phyloP scores from a whole-genome alignment of 2,329 filamentous ascomycete genomes.

The Claviceps monticola region DNA sequence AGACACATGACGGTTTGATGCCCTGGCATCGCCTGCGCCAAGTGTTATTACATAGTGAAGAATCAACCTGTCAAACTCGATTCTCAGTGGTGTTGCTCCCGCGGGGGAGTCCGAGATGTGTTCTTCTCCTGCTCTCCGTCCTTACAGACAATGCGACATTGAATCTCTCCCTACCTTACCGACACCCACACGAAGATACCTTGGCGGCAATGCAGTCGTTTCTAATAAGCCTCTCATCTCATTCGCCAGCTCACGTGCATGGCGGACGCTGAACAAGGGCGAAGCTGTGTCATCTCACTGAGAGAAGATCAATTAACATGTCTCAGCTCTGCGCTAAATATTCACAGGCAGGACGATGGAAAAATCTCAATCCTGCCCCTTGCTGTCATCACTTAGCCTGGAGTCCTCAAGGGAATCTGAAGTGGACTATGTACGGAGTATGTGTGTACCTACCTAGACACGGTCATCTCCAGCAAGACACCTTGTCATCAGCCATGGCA shows the following conservation, averaged over 20 bases:
- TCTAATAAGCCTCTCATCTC: too few species aligned
- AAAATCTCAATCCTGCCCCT: neutral
- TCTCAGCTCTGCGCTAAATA: neutral
- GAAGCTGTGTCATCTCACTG: neutral
- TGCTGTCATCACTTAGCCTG: constrained; percentile 4
- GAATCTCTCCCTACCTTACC: too few species aligned
- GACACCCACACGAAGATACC: too few species aligned
- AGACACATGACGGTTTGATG: neutral
- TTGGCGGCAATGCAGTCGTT: too few species aligned
- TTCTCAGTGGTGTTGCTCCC: too few species aligned
- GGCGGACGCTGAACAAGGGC: too few species aligned
- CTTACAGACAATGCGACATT: too few species aligned
- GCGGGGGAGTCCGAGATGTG: too few species aligned
- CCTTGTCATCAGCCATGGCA: constrained; percentile 17
- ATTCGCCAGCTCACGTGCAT: too few species aligned
- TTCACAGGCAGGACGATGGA: neutral
- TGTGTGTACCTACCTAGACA: constrained; percentile 13
- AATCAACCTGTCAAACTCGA: too few species aligned
- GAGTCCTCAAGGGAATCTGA: constrained; percentile 7
- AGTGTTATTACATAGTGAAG: too few species aligned
- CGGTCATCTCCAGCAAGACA: constrained; percentile 21
- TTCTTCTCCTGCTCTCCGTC: too few species aligned
- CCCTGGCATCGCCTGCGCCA: neutral
- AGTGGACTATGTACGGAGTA: constrained; percentile 12
- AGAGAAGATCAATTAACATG: neutral